A percentile compares a stretch with the other conserved stretches of the same genome.
Evolutionary conservation across 139 green algal species (phyloP).

Genomic region (Closterium sp.): DNA sequence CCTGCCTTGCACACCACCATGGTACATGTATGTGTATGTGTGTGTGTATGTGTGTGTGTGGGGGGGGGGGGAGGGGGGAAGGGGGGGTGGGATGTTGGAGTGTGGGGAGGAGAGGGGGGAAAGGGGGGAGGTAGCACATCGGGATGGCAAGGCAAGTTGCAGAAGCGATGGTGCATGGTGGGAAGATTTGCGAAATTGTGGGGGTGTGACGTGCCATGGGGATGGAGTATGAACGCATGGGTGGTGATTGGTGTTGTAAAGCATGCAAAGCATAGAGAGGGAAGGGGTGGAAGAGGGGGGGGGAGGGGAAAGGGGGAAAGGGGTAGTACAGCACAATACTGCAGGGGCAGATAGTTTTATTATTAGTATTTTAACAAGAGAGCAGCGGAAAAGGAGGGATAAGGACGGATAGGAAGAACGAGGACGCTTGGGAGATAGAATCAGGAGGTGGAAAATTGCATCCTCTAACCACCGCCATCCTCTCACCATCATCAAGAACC

Average conservation of each 20-base stretch:
- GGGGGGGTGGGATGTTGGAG: conserved; percentile 13
- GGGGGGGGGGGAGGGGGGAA: too few relatives aligned
- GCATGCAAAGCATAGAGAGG: too few relatives aligned
- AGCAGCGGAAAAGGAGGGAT: background rate
- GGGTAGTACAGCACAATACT: too few relatives aligned
- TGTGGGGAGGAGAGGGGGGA: background rate
- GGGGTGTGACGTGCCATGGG: background rate
- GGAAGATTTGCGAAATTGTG: background rate
- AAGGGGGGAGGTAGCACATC: background rate
- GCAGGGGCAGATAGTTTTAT: too few relatives aligned
- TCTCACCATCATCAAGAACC: background rate
- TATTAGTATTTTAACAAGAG: too few relatives aligned
- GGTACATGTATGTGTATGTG: conserved; percentile 26
- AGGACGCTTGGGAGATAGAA: background rate
- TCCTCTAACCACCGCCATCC: background rate
- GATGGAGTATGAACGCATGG: background rate
- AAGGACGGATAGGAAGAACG: background rate
- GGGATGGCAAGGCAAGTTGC: background rate
- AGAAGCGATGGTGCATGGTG: background rate
- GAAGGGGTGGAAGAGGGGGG: too few relatives aligned
- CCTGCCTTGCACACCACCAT: background rate
- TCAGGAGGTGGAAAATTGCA: background rate
- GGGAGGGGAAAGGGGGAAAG: too few relatives aligned
- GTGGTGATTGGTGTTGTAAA: background rate
- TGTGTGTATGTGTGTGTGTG: conserved; percentile 30